These are phyloP conservation scores for Rhodamnia rubescens DNA, from an alignment of 345 rosid genomes.

Conservation along the genomic window DNA sequence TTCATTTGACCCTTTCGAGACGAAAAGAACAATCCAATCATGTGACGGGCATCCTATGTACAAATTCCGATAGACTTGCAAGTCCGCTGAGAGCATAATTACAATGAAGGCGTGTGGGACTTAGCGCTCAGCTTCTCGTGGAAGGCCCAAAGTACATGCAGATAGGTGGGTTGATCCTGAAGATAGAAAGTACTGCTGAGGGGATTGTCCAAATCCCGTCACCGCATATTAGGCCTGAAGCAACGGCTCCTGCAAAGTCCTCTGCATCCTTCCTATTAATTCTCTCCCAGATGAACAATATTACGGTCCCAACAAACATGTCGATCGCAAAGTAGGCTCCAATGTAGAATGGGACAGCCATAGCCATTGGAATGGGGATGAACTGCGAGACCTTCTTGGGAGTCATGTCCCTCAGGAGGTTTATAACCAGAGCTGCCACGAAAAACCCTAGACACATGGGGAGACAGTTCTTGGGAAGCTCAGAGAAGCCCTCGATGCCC, in stretches of 20 bases:
- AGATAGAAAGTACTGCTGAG: constrained; percentile 75
- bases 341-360: constrained; percentile 85
- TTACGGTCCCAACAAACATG: constrained; percentile 77
- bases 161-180: constrained; percentile 79
- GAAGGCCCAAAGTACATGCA: constrained; percentile 92
- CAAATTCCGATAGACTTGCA: not conserved
- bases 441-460: constrained; percentile 71
- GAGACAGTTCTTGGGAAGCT: constrained; percentile 72
- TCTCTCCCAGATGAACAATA: constrained; percentile 66
- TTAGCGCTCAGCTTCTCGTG: constrained; percentile 16
- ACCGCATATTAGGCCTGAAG: constrained; percentile 85
- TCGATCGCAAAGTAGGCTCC: constrained; percentile 91
- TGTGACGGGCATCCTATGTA: not conserved
- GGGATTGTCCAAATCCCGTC: constrained; percentile 95
- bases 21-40: not conserved
- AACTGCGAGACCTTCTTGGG: constrained; percentile 61
- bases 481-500: constrained; percentile 67
- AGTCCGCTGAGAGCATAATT: not conserved
- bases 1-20: not conserved
- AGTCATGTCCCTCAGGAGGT: constrained; percentile 57
- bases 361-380: constrained; percentile 86
- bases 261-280: constrained; percentile 58
- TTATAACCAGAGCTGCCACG: constrained; percentile 43
- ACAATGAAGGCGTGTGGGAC: not conserved
- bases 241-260: constrained; percentile 71